phyloP scores from a whole-genome alignment of 345 rosid species.

The Citrus reticulata region DNA sequence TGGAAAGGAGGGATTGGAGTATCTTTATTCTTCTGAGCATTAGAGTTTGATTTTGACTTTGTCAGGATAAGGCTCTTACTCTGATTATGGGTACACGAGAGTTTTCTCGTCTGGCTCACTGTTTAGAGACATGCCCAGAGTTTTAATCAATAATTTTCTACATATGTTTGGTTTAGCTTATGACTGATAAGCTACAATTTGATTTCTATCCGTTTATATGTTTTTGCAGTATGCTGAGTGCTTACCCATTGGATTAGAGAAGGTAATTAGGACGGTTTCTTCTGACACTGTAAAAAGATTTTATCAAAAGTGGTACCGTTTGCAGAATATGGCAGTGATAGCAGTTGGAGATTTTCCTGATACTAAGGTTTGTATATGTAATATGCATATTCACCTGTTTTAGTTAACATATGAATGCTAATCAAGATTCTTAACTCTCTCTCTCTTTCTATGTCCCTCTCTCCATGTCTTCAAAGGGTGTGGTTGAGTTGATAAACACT shows the following conservation, averaged over 20 bases:
- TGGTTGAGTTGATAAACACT: constrained; percentile 72
- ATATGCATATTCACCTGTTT: constrained; percentile 1
- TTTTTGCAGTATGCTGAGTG: constrained; percentile 85
- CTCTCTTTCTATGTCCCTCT: background rate
- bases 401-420: background rate
- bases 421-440: constrained; percentile 16
- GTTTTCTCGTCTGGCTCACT: background rate
- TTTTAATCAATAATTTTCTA: background rate
- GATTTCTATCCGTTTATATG: background rate
- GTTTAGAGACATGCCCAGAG: background rate
- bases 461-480: constrained; percentile 41
- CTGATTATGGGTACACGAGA: background rate
- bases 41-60: background rate
- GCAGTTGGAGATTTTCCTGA: constrained; percentile 95
- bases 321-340: constrained; percentile 82
- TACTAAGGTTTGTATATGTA: constrained; percentile 58
- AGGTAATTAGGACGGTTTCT: constrained; percentile 78
- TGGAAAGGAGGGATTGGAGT: background rate
- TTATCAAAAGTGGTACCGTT: constrained; percentile 79
- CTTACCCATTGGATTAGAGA: constrained; percentile 87
- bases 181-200: background rate
- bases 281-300: constrained; percentile 67
- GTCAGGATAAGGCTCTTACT: background rate
- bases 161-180: constrained; percentile 3
- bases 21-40: background rate